Evolutionary conservation across 2,329 filamentous ascomycete genomes (phyloP).

Genomic region (Periconia sp.): DNA sequence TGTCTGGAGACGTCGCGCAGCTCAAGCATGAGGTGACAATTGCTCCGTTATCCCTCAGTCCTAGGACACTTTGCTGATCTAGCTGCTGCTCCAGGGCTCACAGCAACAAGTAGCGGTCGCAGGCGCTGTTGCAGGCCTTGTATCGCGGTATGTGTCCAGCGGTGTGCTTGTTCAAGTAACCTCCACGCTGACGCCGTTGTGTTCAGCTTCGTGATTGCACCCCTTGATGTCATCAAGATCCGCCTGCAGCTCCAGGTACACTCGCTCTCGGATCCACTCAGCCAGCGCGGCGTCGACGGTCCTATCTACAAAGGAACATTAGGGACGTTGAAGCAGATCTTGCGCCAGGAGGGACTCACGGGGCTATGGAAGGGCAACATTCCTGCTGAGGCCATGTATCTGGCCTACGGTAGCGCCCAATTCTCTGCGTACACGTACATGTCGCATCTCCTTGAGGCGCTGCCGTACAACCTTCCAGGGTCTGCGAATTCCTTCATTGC

Average conservation of each 20-base stretch:
- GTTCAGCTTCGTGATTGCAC: slow-evolving; percentile 84
- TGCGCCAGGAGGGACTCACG: slow-evolving; percentile 80
- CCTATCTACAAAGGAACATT: slow-evolving; percentile 75
- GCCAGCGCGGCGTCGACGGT: slow-evolving; percentile 56
- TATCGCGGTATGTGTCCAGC: slow-evolving; percentile 74
- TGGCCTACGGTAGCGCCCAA: slow-evolving; percentile 87
- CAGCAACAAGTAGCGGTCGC: slow-evolving; percentile 69
- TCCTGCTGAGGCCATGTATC: slow-evolving; percentile 91
- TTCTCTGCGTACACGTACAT: slow-evolving; percentile 86
- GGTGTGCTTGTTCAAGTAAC: background rate
- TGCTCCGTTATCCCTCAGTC: background rate
- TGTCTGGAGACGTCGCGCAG: slow-evolving; percentile 67
- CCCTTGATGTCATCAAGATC: slow-evolving; percentile 98
- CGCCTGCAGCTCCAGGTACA: slow-evolving; percentile 92
- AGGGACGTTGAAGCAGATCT: slow-evolving; percentile 76
- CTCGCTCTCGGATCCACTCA: slow-evolving; percentile 75
- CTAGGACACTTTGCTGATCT: slow-evolving; percentile 14
- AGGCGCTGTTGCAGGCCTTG: slow-evolving; percentile 77
- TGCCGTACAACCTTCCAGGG: slow-evolving; percentile 63
- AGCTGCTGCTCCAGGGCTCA: slow-evolving; percentile 59
- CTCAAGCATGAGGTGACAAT: slow-evolving; percentile 70
- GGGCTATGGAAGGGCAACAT: slow-evolving; percentile 98
- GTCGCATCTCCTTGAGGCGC: slow-evolving; percentile 68
- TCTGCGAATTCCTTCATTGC: slow-evolving; percentile 80
- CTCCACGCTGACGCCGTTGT: slow-evolving; percentile 1